phyloP scores from a whole-genome alignment of 2,329 filamentous ascomycete species.

The Ambrosiella beaveri region DNA sequence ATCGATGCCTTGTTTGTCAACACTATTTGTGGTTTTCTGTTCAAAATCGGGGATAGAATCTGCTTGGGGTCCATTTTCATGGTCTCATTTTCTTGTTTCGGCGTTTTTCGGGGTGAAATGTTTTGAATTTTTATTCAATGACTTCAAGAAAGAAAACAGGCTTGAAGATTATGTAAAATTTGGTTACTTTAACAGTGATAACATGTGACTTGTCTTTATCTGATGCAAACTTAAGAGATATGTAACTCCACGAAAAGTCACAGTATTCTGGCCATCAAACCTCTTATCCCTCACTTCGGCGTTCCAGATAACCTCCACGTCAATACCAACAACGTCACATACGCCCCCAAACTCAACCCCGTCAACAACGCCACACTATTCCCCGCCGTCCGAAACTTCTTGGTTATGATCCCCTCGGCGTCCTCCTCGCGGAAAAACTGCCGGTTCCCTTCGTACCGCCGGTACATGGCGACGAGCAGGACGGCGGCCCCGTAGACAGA shows the following conservation, averaged over 20 bases:
- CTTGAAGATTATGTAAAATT: no score
- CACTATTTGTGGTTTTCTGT: no score
- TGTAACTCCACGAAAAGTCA: neutral
- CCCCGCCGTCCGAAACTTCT: slow-evolving; percentile 45
- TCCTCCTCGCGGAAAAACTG: slow-evolving; percentile 59
- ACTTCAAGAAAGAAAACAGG: no score
- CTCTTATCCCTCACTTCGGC: neutral
- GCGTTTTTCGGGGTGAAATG: no score
- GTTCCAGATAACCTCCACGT: slow-evolving; percentile 24
- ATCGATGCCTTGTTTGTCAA: no score
- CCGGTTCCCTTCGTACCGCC: slow-evolving; percentile 77
- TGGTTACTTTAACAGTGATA: no score
- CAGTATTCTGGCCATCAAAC: neutral
- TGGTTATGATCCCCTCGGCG: slow-evolving; percentile 22
- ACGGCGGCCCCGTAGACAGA: slow-evolving; percentile 80
- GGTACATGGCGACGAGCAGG: slow-evolving; percentile 65
- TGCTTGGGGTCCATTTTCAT: no score
- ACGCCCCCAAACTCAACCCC: slow-evolving; percentile 37
- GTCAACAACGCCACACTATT: slow-evolving; percentile 44
- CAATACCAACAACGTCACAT: slow-evolving; percentile 38
- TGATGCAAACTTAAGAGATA: neutral
- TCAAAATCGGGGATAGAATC: no score
- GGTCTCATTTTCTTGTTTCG: no score
- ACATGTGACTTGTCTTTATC: neutral
- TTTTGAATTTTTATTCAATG: no score